Evolutionary conservation across 352 stramenopile species (phyloP).

Genomic region (Phytopythium mirpurense): DNA sequence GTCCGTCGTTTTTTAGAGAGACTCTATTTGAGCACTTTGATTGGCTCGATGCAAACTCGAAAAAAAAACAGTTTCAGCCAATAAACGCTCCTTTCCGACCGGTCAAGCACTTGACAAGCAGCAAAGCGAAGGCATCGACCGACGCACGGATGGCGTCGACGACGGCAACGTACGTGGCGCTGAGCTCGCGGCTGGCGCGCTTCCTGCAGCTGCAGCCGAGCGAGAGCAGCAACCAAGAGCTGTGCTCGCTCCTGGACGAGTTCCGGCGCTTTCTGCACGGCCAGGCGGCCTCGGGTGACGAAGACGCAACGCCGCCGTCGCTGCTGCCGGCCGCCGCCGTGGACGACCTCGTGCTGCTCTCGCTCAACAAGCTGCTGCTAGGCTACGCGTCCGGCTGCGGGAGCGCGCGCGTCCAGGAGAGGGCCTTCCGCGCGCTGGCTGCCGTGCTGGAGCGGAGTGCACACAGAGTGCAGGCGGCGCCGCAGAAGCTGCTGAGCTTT

Average conservation of each 20-base stretch:
- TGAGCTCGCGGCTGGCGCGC: conserved; percentile 63
- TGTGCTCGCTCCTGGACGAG: conserved; percentile 20
- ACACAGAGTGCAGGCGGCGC: conserved; percentile 10
- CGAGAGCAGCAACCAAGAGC: conserved; percentile 8
- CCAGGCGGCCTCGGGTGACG: neutral
- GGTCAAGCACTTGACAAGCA: neutral
- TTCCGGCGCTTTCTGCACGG: conserved; percentile 28
- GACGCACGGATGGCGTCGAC: conserved; percentile 17
- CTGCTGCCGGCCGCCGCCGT: conserved; percentile 24
- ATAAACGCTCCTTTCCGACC: no score
- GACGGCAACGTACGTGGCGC: conserved; percentile 40
- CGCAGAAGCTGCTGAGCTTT: conserved; percentile 29
- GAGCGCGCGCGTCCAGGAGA: conserved; percentile 21
- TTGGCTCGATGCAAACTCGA: no score
- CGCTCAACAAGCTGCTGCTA: conserved; percentile 54
- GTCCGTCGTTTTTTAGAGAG: no score
- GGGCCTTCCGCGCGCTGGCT: conserved; percentile 16
- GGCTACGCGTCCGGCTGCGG: conserved; percentile 19
- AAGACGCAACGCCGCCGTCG: conserved; percentile 8
- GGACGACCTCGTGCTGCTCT: conserved; percentile 61
- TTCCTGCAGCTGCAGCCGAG: conserved; percentile 36
- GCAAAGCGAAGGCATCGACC: neutral
- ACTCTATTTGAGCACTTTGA: no score
- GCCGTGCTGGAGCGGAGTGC: conserved; percentile 7
- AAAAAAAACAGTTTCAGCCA: no score